These are phyloP conservation scores for Aegilops umbellulata DNA, from an alignment of 176 grass and related monocot genomes.

Conservation along the genomic window DNA sequence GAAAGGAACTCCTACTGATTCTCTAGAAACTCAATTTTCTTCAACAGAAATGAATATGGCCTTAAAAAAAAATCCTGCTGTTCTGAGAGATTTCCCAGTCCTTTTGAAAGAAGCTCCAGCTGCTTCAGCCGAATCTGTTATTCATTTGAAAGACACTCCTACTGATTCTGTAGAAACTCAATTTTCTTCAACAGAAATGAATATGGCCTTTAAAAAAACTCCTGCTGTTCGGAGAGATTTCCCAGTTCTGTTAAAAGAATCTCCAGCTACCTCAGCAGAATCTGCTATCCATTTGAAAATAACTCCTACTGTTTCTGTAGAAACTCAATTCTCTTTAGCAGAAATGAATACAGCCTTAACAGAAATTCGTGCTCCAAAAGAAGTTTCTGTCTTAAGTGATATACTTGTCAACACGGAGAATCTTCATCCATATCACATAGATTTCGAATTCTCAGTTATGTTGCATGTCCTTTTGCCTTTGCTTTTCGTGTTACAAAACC, in stretches of 20 bases:
- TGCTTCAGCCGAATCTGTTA: no score
- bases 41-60: constrained; percentile 43
- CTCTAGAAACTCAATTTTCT: constrained; percentile 26
- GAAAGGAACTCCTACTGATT: constrained; percentile 38
- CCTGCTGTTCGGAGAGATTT: no score
- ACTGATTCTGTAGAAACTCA: no score
- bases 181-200: no score
- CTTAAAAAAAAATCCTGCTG: constrained; percentile 27
- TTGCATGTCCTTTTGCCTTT: background rate
- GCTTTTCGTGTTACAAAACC: background rate
- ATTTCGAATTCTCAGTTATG: constrained; percentile 4
- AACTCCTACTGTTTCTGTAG: constrained; percentile 27
- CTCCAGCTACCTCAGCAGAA: constrained; percentile 33
- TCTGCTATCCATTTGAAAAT: constrained; percentile 36
- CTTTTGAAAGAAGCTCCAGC: no score
- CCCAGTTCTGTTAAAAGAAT: background rate
- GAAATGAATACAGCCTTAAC: constrained; percentile 32
- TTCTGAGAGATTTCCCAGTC: constrained; percentile 28
- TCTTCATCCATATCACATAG: constrained; percentile 55
- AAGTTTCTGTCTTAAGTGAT: background rate
- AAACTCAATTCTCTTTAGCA: constrained; percentile 28
- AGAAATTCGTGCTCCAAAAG: constrained; percentile 21
- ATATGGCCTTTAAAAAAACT: no score
- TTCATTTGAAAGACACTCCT: no score
- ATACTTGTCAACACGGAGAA: constrained; percentile 29